Conservation (phyloP, 352 stramenopile genomes). For the Globisporangium apiculatum region DNA sequence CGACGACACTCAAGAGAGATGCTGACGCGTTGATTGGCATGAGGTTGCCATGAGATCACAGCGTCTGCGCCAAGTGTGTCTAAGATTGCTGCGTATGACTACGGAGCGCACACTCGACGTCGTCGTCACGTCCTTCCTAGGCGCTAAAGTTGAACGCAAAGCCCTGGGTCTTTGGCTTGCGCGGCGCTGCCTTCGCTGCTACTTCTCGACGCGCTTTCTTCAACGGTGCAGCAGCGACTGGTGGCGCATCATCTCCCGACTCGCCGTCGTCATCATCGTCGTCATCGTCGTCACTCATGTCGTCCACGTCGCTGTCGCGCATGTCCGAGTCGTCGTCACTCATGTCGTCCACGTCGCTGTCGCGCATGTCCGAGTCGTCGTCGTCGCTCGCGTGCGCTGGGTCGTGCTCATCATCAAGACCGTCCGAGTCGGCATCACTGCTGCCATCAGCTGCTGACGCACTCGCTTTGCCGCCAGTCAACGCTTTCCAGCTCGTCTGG, state of each 20-base stretch:
- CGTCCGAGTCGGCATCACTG: no score
- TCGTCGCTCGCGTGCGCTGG: constrained; percentile 13
- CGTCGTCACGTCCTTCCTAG: constrained; percentile 5
- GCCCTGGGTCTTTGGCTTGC: constrained; percentile 11
- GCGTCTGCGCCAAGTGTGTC: no score
- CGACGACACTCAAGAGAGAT: no score
- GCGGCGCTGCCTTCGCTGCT: background rate
- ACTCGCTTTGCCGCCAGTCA: constrained; percentile 5
- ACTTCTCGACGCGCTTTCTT: constrained; percentile 4
- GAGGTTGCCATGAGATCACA: no score
- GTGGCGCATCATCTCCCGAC: background rate
- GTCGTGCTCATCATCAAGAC: constrained; percentile 8
- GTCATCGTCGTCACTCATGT: constrained; percentile 17
- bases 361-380: constrained; percentile 8
- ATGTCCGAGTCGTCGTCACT: constrained; percentile 16
- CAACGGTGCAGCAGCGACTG: background rate
- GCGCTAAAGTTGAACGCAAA: constrained; percentile 42
- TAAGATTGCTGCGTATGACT: no score
- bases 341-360: constrained; percentile 18
- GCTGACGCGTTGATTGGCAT: no score
- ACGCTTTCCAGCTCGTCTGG: constrained; percentile 36
- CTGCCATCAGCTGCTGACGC: no score
- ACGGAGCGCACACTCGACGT: no score
- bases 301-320: constrained; percentile 15
- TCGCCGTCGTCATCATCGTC: constrained; percentile 1